phyloP scores from a whole-genome alignment of 2,329 filamentous ascomycete species.

The Fonsecaea erecta region DNA sequence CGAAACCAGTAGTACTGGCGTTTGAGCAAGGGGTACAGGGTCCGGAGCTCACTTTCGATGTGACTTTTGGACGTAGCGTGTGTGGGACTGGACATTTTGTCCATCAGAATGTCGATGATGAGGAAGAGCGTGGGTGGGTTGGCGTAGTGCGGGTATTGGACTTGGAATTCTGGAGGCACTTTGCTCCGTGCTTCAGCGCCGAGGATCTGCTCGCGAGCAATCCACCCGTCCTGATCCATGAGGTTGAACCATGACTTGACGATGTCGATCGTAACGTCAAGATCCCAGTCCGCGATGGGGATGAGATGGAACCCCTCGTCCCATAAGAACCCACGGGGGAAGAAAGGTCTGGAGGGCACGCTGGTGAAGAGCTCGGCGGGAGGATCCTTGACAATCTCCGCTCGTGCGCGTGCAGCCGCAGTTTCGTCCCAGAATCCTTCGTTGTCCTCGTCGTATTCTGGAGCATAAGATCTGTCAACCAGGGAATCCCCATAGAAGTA shows the following conservation, averaged over 20 bases:
- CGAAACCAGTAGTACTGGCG: slow-evolving; percentile 95
- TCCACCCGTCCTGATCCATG: slow-evolving; percentile 98
- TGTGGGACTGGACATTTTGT: slow-evolving; percentile 63
- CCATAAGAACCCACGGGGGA: slow-evolving; percentile 95
- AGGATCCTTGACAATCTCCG: slow-evolving; percentile 72
- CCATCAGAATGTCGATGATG: slow-evolving; percentile 80
- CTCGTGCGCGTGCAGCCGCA: slow-evolving; percentile 73
- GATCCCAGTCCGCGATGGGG: slow-evolving; percentile 91
- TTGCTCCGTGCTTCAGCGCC: slow-evolving; percentile 91
- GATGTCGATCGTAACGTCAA: slow-evolving; percentile 83
- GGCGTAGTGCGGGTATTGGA: slow-evolving; percentile 95
- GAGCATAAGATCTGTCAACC: slow-evolving; percentile 87
- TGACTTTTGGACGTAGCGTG: slow-evolving; percentile 37
- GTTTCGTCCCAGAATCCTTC: slow-evolving; percentile 96
- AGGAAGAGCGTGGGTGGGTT: slow-evolving; percentile 96
- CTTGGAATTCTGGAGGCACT: slow-evolving; percentile 88
- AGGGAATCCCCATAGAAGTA: slow-evolving; percentile 91
- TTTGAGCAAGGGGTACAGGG: slow-evolving; percentile 83
- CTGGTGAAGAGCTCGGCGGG: slow-evolving; percentile 89
- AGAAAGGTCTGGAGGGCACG: slow-evolving; percentile 92
- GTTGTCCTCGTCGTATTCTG: slow-evolving; percentile 91
- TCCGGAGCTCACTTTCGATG: slow-evolving; percentile 56
- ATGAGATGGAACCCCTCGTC: slow-evolving; percentile 96
- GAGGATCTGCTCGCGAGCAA: slow-evolving; percentile 92
- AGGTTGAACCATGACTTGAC: slow-evolving; percentile 94